Evolutionary conservation across 176 grass and related monocot genomes (phyloP), one percentile per base, ranked within the genome.

Genomic region (Bolboschoenus planiculmis): DNA sequence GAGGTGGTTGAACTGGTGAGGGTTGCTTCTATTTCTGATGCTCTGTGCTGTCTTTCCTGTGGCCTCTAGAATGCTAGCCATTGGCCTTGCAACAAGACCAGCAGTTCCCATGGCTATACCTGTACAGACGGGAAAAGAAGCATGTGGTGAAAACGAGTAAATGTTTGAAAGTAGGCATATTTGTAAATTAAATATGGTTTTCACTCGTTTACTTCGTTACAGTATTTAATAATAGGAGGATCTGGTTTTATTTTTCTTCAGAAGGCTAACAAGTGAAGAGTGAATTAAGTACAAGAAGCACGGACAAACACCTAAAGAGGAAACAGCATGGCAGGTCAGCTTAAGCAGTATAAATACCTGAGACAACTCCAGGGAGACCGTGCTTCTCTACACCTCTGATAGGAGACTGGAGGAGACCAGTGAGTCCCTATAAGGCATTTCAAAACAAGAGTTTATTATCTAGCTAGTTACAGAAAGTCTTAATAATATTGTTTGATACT

Each of bases 1-100:
- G 26, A 93, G 57, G 55, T 79, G 81, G 84, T 90, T 89, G 57
- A 89, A 94, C 47, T 92, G 90, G 78, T 88, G 87, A 71, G 95
- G 95, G 44, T 92, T 92, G 78, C 92, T 94, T 82, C 90, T 78
- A 58, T 97, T 94, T 89, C 88, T 89, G 64, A 97, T 94, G 85
- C 95, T 94, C 83, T 97, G 95, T 83, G 95, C 95, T 51, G 92
- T 97, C 90, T 91, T 97, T 64, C 95, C 95, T 57, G 92, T 94
- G 59, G 95, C 95, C 86, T 97, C 92, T 78, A 97, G 92, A 84
- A 97, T 92, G 84, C 92, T 94, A 35, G 90, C 95, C 87, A 97
- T 87, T 59, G 95, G 95, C 59, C 87, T 89, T 42, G 90, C 95
- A 78, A 94, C 92, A 83, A 97, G 95, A 57, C 92, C 92, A 74